Base-by-base conservation (phyloP, 495 filamentous ascomycete species). In the Cairneyella variabilis region DNA sequence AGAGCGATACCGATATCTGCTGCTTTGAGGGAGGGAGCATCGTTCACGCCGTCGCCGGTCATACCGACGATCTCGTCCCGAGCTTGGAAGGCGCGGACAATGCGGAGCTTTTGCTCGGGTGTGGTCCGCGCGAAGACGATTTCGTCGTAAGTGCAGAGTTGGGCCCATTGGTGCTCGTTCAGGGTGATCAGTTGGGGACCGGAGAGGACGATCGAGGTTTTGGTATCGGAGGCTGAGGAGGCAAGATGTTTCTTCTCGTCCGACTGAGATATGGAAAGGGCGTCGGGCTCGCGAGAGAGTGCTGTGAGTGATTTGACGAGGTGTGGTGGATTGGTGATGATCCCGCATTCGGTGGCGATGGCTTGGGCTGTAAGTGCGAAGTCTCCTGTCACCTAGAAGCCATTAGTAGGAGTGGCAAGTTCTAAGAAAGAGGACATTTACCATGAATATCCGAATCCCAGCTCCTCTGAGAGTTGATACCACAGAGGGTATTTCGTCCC, bases 101-200 rank as follows among this genome's bases (percentile, higher is more conserved):
- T 89, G 18, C 83, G 79, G 2, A 89, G 73, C 57, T 90, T 90
- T 53, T 90, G 86, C 57, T 90, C 86, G 0, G 85, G 84, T 0
- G 83, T 89, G 3, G 86, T 89, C 0, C 84, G 74, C 8, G 84
- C 79, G 59, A 88, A 88, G 30, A 86, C 81, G 28, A 85, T 79
- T 51, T 84, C 83, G 12, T 76, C 64, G 49, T 85, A 86, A 14
- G 66, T 61, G 37, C 74, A 80, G 8, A 86, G 61, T 20, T 68
- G 65, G 22, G 77, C 69, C 83, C 82, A 86, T 37, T 85, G 75
- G 12, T 74, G 60, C 3, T 77, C 66, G 21, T 74, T 80, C 5
- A 88, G 66, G 0, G 69, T 71, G 0, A 83, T 74, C 7, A 88
- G 60, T 51, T 85, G 82, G 0, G 77, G 66, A 0, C 83, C 84